phyloP scores from a whole-genome alignment of 2,329 filamentous ascomycete species.

The Capronia coronata region DNA sequence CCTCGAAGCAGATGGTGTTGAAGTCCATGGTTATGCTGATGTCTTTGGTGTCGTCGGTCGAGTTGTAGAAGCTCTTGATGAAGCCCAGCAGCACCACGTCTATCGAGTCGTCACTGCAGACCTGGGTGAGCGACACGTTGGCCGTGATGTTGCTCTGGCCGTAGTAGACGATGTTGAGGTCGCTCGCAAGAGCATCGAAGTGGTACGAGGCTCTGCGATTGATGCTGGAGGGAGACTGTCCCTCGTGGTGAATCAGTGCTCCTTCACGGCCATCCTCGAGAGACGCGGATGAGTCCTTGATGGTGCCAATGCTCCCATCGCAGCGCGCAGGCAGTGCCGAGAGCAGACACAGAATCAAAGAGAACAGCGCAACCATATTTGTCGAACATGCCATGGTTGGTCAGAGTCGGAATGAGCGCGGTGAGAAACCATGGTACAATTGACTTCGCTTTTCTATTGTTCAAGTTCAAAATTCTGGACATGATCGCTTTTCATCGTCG shows the following conservation, averaged over 20 bases:
- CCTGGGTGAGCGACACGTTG: conserved; percentile 18
- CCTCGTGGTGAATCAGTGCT: background rate
- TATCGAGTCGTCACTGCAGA: conserved; percentile 26
- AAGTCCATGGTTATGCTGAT: conserved; percentile 7
- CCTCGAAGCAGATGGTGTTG: conserved; percentile 20
- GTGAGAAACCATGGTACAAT: too few relatives aligned
- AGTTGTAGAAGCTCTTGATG: conserved; percentile 19
- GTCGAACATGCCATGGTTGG: background rate
- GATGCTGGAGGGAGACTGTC: background rate
- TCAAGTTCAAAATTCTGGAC: too few relatives aligned
- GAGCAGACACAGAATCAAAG: background rate
- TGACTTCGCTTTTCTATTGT: too few relatives aligned
- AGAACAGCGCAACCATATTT: background rate
- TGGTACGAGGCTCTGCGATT: background rate
- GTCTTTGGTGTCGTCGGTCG: conserved; percentile 1
- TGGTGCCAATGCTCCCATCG: background rate
- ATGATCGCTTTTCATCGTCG: background rate
- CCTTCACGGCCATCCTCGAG: too few relatives aligned
- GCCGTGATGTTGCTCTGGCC: conserved; percentile 21
- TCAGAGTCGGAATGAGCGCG: too few relatives aligned
- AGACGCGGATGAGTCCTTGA: too few relatives aligned
- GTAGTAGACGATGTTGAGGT: conserved; percentile 24
- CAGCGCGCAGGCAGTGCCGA: background rate
- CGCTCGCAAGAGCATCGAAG: background rate
- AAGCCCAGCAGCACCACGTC: conserved; percentile 31